These are phyloP conservation scores for Ustulina deusta DNA, from an alignment of 2,329 filamentous ascomycete genomes.

Conservation along the genomic window DNA sequence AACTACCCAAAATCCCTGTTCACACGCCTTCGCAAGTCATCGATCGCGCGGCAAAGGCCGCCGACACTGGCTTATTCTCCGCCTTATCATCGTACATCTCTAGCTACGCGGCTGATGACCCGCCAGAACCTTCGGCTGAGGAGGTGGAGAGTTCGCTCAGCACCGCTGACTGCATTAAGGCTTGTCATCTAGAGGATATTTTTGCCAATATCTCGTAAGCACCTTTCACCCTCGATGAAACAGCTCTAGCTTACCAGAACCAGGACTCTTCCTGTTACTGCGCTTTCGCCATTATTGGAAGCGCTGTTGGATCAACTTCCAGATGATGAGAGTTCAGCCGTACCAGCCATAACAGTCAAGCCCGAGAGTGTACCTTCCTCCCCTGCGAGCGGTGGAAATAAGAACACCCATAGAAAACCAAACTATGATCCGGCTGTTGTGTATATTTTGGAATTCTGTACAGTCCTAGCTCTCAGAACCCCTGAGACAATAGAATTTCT, in stretches of 20 bases:
- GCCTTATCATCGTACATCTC: conserved; percentile 97
- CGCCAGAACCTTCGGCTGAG: conserved; percentile 95
- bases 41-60: conserved; percentile 81
- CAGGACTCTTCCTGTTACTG: conserved; percentile 71
- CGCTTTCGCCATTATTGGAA: conserved; percentile 73
- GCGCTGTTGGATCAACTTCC: conserved; percentile 86
- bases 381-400: conserved; percentile 72
- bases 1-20: conserved; percentile 84
- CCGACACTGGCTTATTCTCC: conserved; percentile 88
- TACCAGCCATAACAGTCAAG: conserved; percentile 86
- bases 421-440: conserved; percentile 87
- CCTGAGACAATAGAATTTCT: conserved; percentile 76
- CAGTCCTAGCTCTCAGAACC: conserved; percentile 82
- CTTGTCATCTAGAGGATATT: conserved; percentile 85
- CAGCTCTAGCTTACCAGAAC: conserved; percentile 19
- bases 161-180: conserved; percentile 92
- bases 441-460: conserved; percentile 92
- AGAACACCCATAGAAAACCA: conserved; percentile 64
- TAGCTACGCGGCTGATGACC: conserved; percentile 98
- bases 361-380: conserved; percentile 78
- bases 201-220: conserved; percentile 84
- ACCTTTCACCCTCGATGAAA: background rate
- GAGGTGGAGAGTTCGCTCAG: conserved; percentile 96
- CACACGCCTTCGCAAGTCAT: conserved; percentile 94
- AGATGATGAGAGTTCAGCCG: conserved; percentile 79